Evolutionary conservation across 108 stramenopile genomes (phyloP).

Genomic region (Skeletonema tropicum): DNA sequence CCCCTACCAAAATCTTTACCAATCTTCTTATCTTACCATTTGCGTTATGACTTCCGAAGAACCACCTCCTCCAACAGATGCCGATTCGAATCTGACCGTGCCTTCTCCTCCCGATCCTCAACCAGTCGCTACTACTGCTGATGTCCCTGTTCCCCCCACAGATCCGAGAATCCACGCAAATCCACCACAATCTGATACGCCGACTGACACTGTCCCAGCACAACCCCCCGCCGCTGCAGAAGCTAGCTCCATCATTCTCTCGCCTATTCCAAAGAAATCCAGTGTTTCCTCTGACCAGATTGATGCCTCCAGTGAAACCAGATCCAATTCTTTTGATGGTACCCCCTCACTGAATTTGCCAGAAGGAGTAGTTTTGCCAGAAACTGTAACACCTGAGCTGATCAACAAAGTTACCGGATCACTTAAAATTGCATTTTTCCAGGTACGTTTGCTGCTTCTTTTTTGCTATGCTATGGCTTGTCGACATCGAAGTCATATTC

Average conservation of each 20-base stretch:
- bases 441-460: conserved; percentile 17
- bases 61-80: not conserved
- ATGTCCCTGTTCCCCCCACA: conserved; percentile 2
- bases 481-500: not conserved
- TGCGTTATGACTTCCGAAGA: not conserved
- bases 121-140: not conserved
- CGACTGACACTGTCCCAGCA: not conserved
- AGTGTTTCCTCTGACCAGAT: not conserved
- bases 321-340: conserved; percentile 4
- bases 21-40: not conserved
- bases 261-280: conserved; percentile 1
- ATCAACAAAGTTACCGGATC: conserved; percentile 15
- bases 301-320: not conserved
- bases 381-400: conserved; percentile 39
- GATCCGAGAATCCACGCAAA: not conserved
- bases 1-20: not conserved
- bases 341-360: conserved; percentile 2
- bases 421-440: conserved; percentile 13
- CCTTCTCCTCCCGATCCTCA: not conserved
- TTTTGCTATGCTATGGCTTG: not conserved
- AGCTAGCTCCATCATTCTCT: conserved; percentile 2
- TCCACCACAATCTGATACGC: not conserved
- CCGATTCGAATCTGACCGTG: not conserved
- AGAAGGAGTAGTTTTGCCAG: conserved; percentile 11
- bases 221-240: not conserved